Base-by-base conservation (phyloP, 1,284 basidiomycete genomes). In the Trametes sp. region DNA sequence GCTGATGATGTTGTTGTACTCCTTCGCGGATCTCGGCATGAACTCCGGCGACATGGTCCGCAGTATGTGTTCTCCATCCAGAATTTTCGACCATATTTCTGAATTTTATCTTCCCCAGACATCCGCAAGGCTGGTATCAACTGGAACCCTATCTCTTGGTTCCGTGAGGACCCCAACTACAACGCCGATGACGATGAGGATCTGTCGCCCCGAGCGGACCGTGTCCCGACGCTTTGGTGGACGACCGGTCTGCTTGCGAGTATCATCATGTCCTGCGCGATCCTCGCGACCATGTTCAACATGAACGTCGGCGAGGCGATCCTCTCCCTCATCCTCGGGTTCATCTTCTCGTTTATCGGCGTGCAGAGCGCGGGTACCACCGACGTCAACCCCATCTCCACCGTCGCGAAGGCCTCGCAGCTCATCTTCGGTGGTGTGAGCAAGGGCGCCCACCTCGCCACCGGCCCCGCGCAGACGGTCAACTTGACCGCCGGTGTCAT, bases 281-380 rank as follows among this genome's bases (percentile, higher is more conserved):
- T 90, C 57, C 81, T 87, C 59, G 80, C 82, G 4, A 86, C 83
- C 28, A 76, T 81, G 50, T 87, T 86, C 77, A 71, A 80, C 64
- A 81, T 86, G 79, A 87, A 86, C 66, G 85, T 88, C 62, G 83
- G 84, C 26, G 81, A 86, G 57, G 84, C 82, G 21, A 76, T 87
- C 67, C 79, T 87, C 33, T 75, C 84, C 4, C 80, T 85, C 57
- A 44, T 89, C 66, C 81, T 90, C 53, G 86, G 85, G 50, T 89
- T 89, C 79, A 57, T 88, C 53, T 89, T 89, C 79, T 88, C 87
- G 35, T 88, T 89, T 77, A 85, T 90, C 67, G 87, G 84, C 57
- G 85, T 89, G 19, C 86, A 89, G 74, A 84, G 82, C 54, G 76
- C 83, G 51, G 87, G 87, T 35, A 76, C 80, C 57, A 87, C 85